Conservation (phyloP, 2,329 filamentous ascomycete species). For the Sporothrix dimorphospora region DNA sequence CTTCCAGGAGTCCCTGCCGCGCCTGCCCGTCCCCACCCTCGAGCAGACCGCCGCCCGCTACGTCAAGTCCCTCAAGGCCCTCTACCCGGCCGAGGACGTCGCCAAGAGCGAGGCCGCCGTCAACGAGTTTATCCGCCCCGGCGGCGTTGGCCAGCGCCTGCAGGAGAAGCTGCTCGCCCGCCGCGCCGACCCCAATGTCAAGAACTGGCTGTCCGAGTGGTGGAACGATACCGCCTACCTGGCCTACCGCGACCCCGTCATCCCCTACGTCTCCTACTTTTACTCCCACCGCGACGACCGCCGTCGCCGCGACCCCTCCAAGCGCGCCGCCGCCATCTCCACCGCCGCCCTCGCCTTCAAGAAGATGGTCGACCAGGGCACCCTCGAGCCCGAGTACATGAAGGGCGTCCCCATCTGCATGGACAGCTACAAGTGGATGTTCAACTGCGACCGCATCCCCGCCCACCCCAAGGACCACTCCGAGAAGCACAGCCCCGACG, state of each 20-base stretch:
- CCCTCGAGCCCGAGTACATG: slow-evolving; percentile 97
- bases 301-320: slow-evolving; percentile 81
- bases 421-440: slow-evolving; percentile 99
- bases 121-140: slow-evolving; percentile 84
- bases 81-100: slow-evolving; percentile 70
- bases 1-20: slow-evolving; percentile 83
- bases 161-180: slow-evolving; percentile 85
- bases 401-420: slow-evolving; percentile 96
- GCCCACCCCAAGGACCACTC: slow-evolving; percentile 81
- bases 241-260: slow-evolving; percentile 88
- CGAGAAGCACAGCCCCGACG: slow-evolving; percentile 71
- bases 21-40: slow-evolving; percentile 77
- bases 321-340: slow-evolving; percentile 88
- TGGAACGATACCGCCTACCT: slow-evolving; percentile 97
- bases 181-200: slow-evolving; percentile 75
- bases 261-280: slow-evolving; percentile 99
- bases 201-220: slow-evolving; percentile 98
- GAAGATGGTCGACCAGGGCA: slow-evolving; percentile 79
- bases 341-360: slow-evolving; percentile 91
- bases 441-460: slow-evolving; percentile 87
- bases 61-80: slow-evolving; percentile 75
- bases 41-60: slow-evolving; percentile 82
- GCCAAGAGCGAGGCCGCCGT: slow-evolving; percentile 80
- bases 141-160: slow-evolving; percentile 77
- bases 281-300: slow-evolving; percentile 97